Evolutionary conservation across 805 yeast species (phyloP).

Genomic region (Candida quercuum): DNA sequence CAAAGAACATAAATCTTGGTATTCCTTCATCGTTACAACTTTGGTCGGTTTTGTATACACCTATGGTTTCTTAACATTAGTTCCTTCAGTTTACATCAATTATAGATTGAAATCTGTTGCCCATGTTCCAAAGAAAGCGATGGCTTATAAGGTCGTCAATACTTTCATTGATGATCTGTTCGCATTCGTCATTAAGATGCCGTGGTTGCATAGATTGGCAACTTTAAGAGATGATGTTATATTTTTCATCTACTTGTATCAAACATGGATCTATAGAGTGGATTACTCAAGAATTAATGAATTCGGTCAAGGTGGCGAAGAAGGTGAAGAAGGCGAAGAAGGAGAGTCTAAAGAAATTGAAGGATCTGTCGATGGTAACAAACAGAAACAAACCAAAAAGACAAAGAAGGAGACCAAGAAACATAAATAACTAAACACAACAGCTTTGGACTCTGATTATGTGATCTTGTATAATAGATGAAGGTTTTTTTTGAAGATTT

Average conservation of each 20-base stretch:
- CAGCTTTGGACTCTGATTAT: too few relatives aligned
- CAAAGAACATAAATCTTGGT: conserved; percentile 37
- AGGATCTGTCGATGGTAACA: too few relatives aligned
- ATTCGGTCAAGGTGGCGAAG: conserved; percentile 31
- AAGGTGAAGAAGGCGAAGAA: conserved; percentile 19
- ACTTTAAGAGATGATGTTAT: conserved; percentile 37
- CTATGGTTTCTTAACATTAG: conserved; percentile 34
- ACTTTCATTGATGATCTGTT: conserved; percentile 36
- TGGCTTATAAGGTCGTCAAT: conserved; percentile 36
- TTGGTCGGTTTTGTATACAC: conserved; percentile 37
- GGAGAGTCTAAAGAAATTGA: conserved; percentile 1
- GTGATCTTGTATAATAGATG: not conserved
- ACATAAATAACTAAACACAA: not conserved
- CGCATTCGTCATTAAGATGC: conserved; percentile 38
- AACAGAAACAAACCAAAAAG: not conserved
- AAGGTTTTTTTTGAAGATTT: too few relatives aligned
- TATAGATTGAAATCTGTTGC: conserved; percentile 38
- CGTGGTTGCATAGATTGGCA: conserved; percentile 35
- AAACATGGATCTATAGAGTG: conserved; percentile 35
- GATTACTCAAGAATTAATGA: conserved; percentile 34
- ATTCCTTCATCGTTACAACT: conserved; percentile 33
- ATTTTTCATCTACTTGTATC: conserved; percentile 34
- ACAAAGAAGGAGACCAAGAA: conserved; percentile 4
- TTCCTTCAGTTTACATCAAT: conserved; percentile 36
- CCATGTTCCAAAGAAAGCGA: conserved; percentile 35